Conservation (phyloP, 139 green algal species). For the Yamagishiella unicocca region DNA sequence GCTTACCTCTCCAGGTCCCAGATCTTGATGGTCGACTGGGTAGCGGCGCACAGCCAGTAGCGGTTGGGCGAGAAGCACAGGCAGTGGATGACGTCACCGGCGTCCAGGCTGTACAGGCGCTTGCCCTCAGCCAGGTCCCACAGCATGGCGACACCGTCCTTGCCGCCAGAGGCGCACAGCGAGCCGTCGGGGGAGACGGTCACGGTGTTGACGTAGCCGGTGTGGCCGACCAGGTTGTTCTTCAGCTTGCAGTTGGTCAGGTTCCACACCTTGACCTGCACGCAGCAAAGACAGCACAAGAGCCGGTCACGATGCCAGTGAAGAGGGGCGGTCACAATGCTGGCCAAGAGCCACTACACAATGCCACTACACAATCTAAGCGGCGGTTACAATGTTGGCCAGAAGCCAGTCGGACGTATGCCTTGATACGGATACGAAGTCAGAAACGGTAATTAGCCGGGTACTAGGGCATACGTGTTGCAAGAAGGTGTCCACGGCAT, state of each 20-base stretch:
- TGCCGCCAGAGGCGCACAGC: constrained; percentile 97
- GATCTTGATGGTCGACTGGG: constrained; percentile 93
- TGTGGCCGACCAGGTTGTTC: constrained; percentile 96
- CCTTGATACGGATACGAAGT: no score
- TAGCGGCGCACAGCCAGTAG: constrained; percentile 99
- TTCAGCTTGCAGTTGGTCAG: constrained; percentile 99
- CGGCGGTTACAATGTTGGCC: no score
- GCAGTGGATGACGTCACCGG: constrained; percentile 97
- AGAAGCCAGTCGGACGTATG: no score
- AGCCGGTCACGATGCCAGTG: neutral
- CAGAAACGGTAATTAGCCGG: no score
- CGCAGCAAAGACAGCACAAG: neutral
- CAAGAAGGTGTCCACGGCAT: no score
- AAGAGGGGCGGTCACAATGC: no score
- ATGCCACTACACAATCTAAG: no score
- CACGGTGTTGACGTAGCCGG: constrained; percentile 96
- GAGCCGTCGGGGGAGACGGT: constrained; percentile 99
- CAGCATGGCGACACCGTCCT: constrained; percentile 99
- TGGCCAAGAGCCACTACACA: no score
- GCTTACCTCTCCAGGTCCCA: constrained; percentile 94
- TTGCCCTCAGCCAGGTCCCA: constrained; percentile 99
- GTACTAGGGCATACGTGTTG: no score
- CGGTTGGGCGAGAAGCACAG: constrained; percentile 99
- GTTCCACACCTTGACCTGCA: constrained; percentile 94
- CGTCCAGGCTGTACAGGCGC: constrained; percentile 98